These are phyloP conservation scores for Phytomonas francai DNA, from an alignment of 208 protist species.

Conservation along the genomic window DNA sequence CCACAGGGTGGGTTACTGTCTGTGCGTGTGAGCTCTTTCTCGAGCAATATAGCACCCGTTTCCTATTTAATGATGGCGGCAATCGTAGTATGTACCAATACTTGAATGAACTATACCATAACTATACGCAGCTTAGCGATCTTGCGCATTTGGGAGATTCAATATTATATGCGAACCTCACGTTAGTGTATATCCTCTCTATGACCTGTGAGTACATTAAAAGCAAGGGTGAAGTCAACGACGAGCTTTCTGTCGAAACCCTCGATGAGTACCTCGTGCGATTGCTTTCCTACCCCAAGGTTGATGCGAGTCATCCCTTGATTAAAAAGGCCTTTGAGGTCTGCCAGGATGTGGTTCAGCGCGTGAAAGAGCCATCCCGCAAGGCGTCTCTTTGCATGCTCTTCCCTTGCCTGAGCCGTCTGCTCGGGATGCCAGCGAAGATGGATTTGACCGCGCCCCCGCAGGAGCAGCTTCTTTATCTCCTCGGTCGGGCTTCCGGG, in stretches of 20 bases:
- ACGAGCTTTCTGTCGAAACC: neutral
- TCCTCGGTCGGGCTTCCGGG: conserved; percentile 42
- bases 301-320: conserved; percentile 28
- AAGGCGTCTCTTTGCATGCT: conserved; percentile 51
- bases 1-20: conserved; percentile 31
- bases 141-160: too few relatives aligned
- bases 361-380: conserved; percentile 25
- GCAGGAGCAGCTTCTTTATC: conserved; percentile 66
- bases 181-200: too few relatives aligned
- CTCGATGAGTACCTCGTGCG: conserved; percentile 3
- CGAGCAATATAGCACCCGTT: conserved; percentile 23
- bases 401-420: conserved; percentile 43
- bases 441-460: conserved; percentile 19
- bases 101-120: too few relatives aligned
- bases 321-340: conserved; percentile 53
- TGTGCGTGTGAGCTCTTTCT: conserved; percentile 43
- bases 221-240: too few relatives aligned
- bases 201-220: too few relatives aligned
- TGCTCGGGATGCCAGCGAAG: conserved; percentile 23
- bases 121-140: too few relatives aligned
- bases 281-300: conserved; percentile 17
- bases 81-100: neutral
- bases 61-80: conserved; percentile 13
- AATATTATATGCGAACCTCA: too few relatives aligned
- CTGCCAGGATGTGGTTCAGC: conserved; percentile 33